Base-by-base conservation (phyloP, 768 basidiomycete genomes). In the Rhodosporidiobolus odoratus region DNA sequence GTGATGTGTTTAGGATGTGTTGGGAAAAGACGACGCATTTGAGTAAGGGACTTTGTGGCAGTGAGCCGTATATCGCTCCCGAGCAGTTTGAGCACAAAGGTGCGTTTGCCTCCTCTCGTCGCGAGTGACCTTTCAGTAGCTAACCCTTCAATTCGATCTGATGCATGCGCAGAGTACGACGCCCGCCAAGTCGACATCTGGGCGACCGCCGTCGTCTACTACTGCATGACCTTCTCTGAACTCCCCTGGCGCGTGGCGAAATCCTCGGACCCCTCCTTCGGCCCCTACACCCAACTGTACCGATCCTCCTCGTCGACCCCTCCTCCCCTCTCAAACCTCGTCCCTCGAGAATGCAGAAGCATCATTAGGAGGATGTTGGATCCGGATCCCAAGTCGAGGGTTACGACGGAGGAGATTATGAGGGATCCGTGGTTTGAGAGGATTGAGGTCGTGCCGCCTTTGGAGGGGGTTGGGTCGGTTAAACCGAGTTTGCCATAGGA, bases 21-120 rank as follows among this genome's bases (percentile, higher is more conserved):
- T 99, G 95, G 95, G 94, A 99, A 82, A 83, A 88, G 62, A 96
- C 93, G 50, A 88, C 97, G 58, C 95, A 99, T 79, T 88, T 97
- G 86, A 93, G 91, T 21, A 96, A 93, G 35, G 95, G 95, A 7
- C 85, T 99, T 38, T 99, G 95, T 76, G 95, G 95, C 34, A 93
- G 91, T 77, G 95, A 99, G 79, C 95, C 95, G 2, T 99, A 99
- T 81, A 99, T 99, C 77, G 95, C 95, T 15, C 96, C 96, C 37
- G 95, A 99, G 80, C 91, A 96, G 81, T 99, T 97, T 77, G 82
- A 92, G 75, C 87, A 89, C 78, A 94, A 96, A 87, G 92, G 95
- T 95, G 84, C 86, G 92, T 53, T 53, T 53, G 10, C 27, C 27
- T 30, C 30, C 12, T 53, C 21, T 27, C 30, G 21, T 38, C 40